Evolutionary conservation across 306 rosid genomes (phyloP).

Genomic region (Acacia crassicarpa): DNA sequence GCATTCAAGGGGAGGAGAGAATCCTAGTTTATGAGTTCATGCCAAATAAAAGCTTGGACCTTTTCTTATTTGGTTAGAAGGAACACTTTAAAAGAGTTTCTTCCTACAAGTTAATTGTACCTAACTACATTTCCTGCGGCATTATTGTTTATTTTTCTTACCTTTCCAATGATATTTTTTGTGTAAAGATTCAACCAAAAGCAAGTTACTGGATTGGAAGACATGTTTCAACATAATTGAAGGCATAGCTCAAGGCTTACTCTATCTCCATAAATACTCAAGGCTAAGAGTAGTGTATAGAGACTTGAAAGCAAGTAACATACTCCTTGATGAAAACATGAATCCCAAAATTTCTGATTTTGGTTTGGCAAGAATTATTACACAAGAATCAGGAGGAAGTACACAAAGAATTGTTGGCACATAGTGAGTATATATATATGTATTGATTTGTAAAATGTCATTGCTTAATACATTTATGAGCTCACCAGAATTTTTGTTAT

Average conservation of each 20-base stretch:
- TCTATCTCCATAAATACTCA: conserved; percentile 23
- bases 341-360: conserved; percentile 17
- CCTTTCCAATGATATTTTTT: neutral
- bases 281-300: neutral
- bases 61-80: conserved; percentile 35
- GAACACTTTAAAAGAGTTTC: neutral
- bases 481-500: neutral
- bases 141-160: neutral
- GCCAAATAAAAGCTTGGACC: conserved; percentile 13
- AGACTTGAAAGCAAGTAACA: conserved; percentile 27
- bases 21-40: neutral
- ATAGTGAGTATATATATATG: neutral
- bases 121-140: neutral
- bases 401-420: neutral
- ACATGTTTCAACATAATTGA: conserved; percentile 20
- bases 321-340: conserved; percentile 17
- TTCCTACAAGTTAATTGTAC: neutral
- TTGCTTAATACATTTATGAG: neutral
- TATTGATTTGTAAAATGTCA: no score
- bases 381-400: neutral
- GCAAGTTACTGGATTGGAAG: neutral
- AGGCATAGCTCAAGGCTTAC: conserved; percentile 16
- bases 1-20: neutral
- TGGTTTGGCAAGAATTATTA: neutral
- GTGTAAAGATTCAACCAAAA: neutral